Conservation (phyloP, 2,329 filamentous ascomycete species). For the Chaetomiaceae sp. region DNA sequence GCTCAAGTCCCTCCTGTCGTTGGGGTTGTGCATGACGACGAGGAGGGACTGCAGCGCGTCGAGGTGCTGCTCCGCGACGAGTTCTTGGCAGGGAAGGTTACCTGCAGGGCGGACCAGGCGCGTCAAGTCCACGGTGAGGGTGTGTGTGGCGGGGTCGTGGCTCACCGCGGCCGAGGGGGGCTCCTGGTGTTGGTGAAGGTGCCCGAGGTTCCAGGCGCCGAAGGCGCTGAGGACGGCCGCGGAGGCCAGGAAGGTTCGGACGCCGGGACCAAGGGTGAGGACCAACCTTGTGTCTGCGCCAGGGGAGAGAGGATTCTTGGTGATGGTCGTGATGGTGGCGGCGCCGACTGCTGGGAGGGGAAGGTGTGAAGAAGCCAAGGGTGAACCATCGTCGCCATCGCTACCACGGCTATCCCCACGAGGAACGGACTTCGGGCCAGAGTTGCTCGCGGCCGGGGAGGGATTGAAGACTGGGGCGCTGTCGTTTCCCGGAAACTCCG, state of each 20-base stretch:
- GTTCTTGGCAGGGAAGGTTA: neutral
- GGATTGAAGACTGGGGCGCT: neutral
- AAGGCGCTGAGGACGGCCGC: neutral
- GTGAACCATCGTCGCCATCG: neutral
- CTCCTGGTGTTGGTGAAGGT: neutral
- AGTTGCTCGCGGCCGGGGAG: too few species aligned
- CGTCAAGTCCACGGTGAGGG: neutral
- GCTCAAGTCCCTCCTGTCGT: neutral
- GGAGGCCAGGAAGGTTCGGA: neutral
- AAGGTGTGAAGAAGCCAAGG: neutral
- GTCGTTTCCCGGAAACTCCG: too few species aligned
- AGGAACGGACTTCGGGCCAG: too few species aligned
- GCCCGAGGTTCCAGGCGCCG: neutral
- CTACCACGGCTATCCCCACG: neutral
- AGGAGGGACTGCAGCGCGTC: neutral
- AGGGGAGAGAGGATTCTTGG: neutral
- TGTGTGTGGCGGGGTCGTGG: neutral
- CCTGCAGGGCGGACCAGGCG: neutral
- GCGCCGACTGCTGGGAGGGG: too few species aligned
- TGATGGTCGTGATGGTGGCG: neutral
- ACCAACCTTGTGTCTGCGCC: neutral
- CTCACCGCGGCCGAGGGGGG: neutral
- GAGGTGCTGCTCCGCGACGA: neutral
- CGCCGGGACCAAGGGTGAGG: neutral
- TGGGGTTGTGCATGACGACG: neutral